These are phyloP conservation scores for Mortierella polycephala DNA, from an alignment of 371 early-diverging fungal genomes.

Conservation along the genomic window DNA sequence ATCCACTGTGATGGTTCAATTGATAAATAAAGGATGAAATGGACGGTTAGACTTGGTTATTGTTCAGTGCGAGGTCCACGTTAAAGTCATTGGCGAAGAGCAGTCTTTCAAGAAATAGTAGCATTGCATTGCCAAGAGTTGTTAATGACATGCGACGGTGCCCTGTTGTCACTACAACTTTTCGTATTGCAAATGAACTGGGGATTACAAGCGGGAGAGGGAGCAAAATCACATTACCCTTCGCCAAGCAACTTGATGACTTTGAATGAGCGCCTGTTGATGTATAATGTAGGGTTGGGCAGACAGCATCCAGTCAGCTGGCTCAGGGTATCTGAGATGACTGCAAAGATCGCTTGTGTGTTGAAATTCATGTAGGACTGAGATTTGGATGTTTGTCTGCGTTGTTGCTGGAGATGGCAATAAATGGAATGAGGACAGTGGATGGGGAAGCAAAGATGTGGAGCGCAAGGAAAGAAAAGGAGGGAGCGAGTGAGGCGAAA, in stretches of 20 bases:
- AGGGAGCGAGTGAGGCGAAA: no score
- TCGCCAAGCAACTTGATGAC: conserved; percentile 76
- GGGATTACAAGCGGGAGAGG: no score
- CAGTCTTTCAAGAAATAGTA: no score
- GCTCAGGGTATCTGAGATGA: conserved; percentile 61
- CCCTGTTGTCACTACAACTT: no score
- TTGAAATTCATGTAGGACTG: conserved; percentile 21
- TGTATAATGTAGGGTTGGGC: conserved; percentile 65
- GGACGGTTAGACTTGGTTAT: neutral
- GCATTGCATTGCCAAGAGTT: no score
- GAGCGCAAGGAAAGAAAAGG: no score
- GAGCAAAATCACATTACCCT: conserved; percentile 61
- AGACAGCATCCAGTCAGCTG: conserved; percentile 67
- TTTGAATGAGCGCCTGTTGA: conserved; percentile 67
- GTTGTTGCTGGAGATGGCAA: neutral
- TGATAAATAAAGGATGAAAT: no score
- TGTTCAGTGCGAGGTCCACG: no score
- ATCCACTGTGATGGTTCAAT: conserved; percentile 62
- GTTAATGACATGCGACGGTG: no score
- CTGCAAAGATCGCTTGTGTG: conserved; percentile 50
- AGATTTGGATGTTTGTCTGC: neutral
- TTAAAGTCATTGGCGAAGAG: no score
- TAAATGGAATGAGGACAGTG: neutral
- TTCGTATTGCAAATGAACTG: neutral
- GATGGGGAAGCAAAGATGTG: no score